Conservation (phyloP, 2,329 filamentous ascomycete species). For the Alternaria incomplexa region DNA sequence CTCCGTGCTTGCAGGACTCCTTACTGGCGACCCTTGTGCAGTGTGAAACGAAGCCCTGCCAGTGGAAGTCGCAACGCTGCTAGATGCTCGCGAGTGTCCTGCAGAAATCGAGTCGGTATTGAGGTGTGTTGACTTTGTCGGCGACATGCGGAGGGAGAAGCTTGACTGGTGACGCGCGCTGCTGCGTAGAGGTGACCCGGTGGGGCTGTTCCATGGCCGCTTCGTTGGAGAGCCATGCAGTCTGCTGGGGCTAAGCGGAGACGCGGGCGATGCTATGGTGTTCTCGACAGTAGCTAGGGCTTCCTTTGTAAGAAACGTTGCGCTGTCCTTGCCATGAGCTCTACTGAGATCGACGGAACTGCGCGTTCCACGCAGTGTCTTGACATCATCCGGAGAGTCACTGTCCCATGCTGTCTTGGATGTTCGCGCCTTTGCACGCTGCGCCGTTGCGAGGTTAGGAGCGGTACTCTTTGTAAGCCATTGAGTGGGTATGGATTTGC, state of each 20-base stretch:
- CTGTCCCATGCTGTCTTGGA: conserved; percentile 18
- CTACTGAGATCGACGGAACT: conserved; percentile 25
- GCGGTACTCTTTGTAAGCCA: conserved; percentile 24
- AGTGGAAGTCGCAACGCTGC: conserved; percentile 27
- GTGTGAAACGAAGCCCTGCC: conserved; percentile 27
- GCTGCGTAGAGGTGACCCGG: conserved; percentile 17
- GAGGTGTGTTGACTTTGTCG: conserved; percentile 14
- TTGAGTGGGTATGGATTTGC: conserved; percentile 37
- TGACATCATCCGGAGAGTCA: conserved; percentile 20
- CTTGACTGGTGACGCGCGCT: conserved; percentile 13
- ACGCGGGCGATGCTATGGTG: conserved; percentile 19
- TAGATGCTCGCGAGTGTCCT: conserved; percentile 17
- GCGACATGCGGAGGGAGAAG: conserved; percentile 25
- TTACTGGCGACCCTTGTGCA: conserved; percentile 38
- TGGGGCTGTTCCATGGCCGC: conserved; percentile 23
- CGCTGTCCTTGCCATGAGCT: conserved; percentile 11
- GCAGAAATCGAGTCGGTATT: not conserved
- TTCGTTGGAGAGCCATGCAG: conserved; percentile 23
- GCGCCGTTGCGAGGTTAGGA: conserved; percentile 28
- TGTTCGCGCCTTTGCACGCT: conserved; percentile 31
- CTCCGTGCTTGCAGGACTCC: conserved; percentile 27
- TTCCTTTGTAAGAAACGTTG: conserved; percentile 39
- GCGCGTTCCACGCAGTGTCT: conserved; percentile 21
- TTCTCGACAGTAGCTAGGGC: conserved; percentile 29
- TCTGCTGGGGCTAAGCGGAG: conserved; percentile 17